Conservation (phyloP, 208 protist genomes). For the Tritrichomonas foetus region DNA sequence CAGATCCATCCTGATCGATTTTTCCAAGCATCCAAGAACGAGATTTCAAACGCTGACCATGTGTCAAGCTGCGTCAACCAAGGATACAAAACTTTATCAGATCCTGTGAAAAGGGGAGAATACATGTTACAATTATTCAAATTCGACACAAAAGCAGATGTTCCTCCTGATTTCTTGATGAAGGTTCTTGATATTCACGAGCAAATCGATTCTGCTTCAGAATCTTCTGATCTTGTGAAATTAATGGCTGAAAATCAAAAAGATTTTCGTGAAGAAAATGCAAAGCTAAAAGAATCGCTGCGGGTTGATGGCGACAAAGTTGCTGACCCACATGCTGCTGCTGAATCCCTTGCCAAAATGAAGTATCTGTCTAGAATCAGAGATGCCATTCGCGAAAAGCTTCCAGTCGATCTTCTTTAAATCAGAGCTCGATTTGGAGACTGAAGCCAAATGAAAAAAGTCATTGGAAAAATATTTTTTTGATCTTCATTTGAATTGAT, state of each 20-base stretch:
- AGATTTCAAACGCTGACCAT: not conserved
- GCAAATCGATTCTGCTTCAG: not conserved
- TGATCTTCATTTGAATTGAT: no score
- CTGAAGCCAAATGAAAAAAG: no score
- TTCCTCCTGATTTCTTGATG: constrained; percentile 11
- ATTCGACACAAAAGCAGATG: not conserved
- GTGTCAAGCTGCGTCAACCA: not conserved
- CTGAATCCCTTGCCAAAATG: not conserved
- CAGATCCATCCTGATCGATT: constrained; percentile 21
- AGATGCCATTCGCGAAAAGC: not conserved
- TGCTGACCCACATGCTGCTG: not conserved
- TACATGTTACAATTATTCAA: constrained; percentile 12
- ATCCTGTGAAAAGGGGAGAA: constrained; percentile 3
- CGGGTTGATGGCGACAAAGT: not conserved
- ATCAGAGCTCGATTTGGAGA: no score
- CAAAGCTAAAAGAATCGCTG: not conserved
- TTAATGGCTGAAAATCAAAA: not conserved
- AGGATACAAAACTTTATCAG: not conserved
- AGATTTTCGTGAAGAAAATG: not conserved
- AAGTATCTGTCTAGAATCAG: constrained; percentile 2
- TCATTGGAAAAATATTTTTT: no score
- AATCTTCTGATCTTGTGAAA: not conserved
- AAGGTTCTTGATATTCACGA: constrained; percentile 14
- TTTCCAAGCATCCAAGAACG: not conserved
- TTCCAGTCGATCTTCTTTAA: not conserved